These are phyloP conservation scores for Westerdykella sp. DNA, from an alignment of 2,329 filamentous ascomycete species.

Conservation along the genomic window DNA sequence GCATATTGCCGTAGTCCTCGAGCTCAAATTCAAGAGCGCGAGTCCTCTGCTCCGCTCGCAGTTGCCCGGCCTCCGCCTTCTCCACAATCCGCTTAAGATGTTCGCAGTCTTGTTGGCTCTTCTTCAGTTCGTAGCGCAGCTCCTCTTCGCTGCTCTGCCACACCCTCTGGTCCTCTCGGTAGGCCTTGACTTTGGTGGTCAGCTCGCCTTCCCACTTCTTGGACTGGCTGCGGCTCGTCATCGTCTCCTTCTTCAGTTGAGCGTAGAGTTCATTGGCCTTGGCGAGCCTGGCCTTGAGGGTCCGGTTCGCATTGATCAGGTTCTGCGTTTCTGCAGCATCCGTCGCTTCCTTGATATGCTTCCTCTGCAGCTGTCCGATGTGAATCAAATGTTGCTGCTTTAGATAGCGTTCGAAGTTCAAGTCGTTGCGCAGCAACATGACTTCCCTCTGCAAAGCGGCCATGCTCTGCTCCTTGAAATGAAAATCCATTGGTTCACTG, in stretches of 20 bases:
- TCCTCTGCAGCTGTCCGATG: slow-evolving; percentile 69
- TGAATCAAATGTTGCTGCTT: slow-evolving; percentile 78
- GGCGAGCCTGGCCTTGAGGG: slow-evolving; percentile 64
- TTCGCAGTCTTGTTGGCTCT: slow-evolving; percentile 54
- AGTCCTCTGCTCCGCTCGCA: slow-evolving; percentile 49
- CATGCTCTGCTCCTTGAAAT: slow-evolving; percentile 29
- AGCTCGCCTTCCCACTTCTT: slow-evolving; percentile 75
- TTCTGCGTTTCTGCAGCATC: slow-evolving; percentile 79
- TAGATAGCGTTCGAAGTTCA: slow-evolving; percentile 77
- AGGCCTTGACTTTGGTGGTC: slow-evolving; percentile 56
- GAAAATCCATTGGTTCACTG: not conserved
- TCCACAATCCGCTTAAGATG: slow-evolving; percentile 61
- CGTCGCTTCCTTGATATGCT: slow-evolving; percentile 68
- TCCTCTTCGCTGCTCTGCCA: slow-evolving; percentile 54
- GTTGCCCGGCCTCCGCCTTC: slow-evolving; percentile 61
- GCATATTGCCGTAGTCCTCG: slow-evolving; percentile 49
- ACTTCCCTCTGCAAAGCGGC: slow-evolving; percentile 62
- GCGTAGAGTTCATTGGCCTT: slow-evolving; percentile 66
- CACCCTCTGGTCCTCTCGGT: slow-evolving; percentile 65
- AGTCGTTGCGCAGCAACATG: slow-evolving; percentile 69
- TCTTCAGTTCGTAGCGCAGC: slow-evolving; percentile 54
- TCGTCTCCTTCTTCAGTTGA: slow-evolving; percentile 64
- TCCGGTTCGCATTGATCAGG: slow-evolving; percentile 68
- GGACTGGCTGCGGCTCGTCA: slow-evolving; percentile 63
- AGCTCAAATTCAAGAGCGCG: slow-evolving; percentile 54